Evolutionary conservation across 306 rosid genomes (phyloP).

Genomic region (Cicer yamashitae): DNA sequence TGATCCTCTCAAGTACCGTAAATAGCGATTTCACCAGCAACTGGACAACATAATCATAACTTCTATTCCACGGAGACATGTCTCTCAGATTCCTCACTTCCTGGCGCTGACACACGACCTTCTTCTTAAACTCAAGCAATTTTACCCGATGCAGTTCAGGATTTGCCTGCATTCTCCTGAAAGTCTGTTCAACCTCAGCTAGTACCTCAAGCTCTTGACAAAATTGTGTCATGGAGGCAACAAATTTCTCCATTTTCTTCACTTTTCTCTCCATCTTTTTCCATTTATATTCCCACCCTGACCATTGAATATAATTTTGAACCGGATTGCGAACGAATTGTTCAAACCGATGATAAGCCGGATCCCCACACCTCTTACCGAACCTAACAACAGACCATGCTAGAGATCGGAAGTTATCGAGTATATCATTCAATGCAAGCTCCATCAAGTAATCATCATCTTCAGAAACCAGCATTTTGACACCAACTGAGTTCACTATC

Average conservation of each 20-base stretch:
- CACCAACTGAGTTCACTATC: slow-evolving; percentile 64
- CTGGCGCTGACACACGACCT: slow-evolving; percentile 69
- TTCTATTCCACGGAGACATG: slow-evolving; percentile 83
- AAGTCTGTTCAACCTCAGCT: slow-evolving; percentile 79
- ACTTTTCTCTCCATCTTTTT: slow-evolving; percentile 87
- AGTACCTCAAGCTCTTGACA: slow-evolving; percentile 81
- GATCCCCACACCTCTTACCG: slow-evolving; percentile 69
- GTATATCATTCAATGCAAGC: slow-evolving; percentile 74
- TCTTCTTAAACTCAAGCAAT: slow-evolving; percentile 73
- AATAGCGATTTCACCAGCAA: slow-evolving; percentile 78
- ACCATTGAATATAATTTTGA: slow-evolving; percentile 62
- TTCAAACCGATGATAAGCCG: slow-evolving; percentile 69
- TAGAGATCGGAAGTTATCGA: slow-evolving; percentile 65
- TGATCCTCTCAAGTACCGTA: slow-evolving; percentile 77
- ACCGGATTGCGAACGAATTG: slow-evolving; percentile 64
- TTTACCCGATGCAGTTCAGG: slow-evolving; percentile 47
- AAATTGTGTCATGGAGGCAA: slow-evolving; percentile 59
- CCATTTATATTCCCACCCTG: slow-evolving; percentile 76
- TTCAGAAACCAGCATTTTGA: slow-evolving; percentile 67
- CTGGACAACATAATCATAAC: slow-evolving; percentile 70
- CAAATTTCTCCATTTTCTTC: slow-evolving; percentile 83
- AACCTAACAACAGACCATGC: slow-evolving; percentile 73
- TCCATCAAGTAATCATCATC: slow-evolving; percentile 67
- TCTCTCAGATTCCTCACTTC: slow-evolving; percentile 73
- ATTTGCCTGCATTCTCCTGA: slow-evolving; percentile 70